A percentile compares a stretch with the other conserved stretches of the same genome.
Evolutionary conservation across 768 basidiomycete genomes (phyloP).

Genomic region (Rhodotorula sphaerocarpa): DNA sequence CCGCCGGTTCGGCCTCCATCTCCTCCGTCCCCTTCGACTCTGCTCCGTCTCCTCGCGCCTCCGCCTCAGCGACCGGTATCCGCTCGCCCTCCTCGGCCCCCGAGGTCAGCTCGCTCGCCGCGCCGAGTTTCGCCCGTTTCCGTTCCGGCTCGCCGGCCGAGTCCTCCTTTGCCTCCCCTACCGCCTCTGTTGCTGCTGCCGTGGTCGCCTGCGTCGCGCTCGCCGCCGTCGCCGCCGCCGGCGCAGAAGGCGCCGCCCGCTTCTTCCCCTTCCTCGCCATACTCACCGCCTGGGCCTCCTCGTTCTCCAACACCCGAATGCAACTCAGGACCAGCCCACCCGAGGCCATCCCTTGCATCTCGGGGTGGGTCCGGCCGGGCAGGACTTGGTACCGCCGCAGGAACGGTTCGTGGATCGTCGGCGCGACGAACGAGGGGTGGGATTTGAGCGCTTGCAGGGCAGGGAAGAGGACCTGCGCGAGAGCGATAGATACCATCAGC

Average conservation of each 20-base stretch:
- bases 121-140: neutral
- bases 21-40: too few relatives aligned
- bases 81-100: neutral
- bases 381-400: slow-evolving; percentile 83
- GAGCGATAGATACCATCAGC: neutral
- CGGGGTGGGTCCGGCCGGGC: slow-evolving; percentile 93
- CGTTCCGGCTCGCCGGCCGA: neutral
- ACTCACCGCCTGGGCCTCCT: slow-evolving; percentile 5
- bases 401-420: slow-evolving; percentile 77
- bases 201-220: neutral
- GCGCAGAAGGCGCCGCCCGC: neutral
- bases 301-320: slow-evolving; percentile 55
- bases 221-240: neutral
- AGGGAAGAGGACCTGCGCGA: slow-evolving; percentile 60
- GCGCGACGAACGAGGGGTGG: slow-evolving; percentile 61
- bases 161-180: neutral
- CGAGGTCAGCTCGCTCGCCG: neutral
- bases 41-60: too few relatives aligned
- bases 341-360: slow-evolving; percentile 79
- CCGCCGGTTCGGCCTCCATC: too few relatives aligned
- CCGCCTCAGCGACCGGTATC: neutral
- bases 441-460: slow-evolving; percentile 63
- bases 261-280: neutral
- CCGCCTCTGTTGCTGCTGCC: neutral
- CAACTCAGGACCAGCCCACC: slow-evolving; percentile 80